These are phyloP conservation scores for Aspergillus hancockii DNA, from an alignment of 495 filamentous ascomycete species.

Conservation along the genomic window DNA sequence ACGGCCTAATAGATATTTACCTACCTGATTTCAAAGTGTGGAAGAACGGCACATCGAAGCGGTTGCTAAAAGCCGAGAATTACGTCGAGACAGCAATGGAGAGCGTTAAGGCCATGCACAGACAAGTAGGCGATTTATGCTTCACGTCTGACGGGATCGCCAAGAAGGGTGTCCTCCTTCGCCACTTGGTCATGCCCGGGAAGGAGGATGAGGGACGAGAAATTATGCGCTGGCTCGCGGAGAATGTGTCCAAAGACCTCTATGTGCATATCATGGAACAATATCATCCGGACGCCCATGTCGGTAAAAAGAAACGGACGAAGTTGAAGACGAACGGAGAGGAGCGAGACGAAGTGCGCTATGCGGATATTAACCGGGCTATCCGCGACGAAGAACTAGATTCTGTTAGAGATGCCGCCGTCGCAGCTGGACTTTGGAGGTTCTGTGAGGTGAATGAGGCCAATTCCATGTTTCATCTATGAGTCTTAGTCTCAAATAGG, in stretches of 20 bases:
- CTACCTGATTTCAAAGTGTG: conserved; percentile 81
- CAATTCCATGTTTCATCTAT: conserved; percentile 71
- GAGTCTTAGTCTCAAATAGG: neutral
- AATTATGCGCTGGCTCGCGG: conserved; percentile 70
- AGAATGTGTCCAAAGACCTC: conserved; percentile 65
- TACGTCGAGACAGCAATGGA: conserved; percentile 67
- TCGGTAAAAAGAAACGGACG: conserved; percentile 60
- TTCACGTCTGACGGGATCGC: conserved; percentile 77
- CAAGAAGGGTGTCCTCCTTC: conserved; percentile 67
- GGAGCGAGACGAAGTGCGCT: conserved; percentile 52
- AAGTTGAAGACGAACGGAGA: conserved; percentile 14
- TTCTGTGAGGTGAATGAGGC: conserved; percentile 69
- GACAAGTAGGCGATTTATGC: conserved; percentile 72
- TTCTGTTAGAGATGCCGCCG: conserved; percentile 60
- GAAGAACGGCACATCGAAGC: conserved; percentile 58
- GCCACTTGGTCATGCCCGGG: conserved; percentile 80
- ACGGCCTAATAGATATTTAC: conserved; percentile 78
- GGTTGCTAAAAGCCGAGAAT: conserved; percentile 72
- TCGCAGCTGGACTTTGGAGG: conserved; percentile 70
- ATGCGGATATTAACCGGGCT: conserved; percentile 74
- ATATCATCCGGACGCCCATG: conserved; percentile 74
- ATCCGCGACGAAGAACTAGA: conserved; percentile 62
- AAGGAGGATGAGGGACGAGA: conserved; percentile 64
- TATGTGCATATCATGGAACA: conserved; percentile 80
- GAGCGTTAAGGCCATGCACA: conserved; percentile 73